Evolutionary conservation across 129 eudicot genomes (phyloP), one percentile per base, ranked within the genome.

Genomic region (Flaveria trinervia): DNA sequence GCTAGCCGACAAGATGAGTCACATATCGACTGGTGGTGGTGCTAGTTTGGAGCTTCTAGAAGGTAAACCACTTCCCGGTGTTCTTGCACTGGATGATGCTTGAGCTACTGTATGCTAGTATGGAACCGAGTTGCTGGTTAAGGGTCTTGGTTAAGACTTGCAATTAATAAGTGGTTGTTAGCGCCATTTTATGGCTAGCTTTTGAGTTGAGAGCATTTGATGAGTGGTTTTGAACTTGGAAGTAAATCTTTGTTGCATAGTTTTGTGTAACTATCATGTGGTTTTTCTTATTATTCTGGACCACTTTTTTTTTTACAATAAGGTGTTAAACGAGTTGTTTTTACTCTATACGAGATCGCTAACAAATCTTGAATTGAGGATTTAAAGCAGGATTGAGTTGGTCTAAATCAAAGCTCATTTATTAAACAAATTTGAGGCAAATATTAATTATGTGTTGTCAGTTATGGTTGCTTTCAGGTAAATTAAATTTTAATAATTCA

Each of bases 21-120:
- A 92, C 80, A 92, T 92, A 75, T 92, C 98, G 1, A 92, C 98
- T 0, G 98, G 98, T 5, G 98, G 98, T 20, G 98, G 98, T 82
- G 98, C 98, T 16, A 92, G 98, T 80, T 85, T 92, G 94, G 98
- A 92, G 66, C 96, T 92, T 76, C 91, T 92, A 3, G 98, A 92
- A 68, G 98, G 98, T 10, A 92, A 92, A 75, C 72, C 86, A 3
- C 92, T 92, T 9, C 98, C 98, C 41, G 98, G 98, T 39, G 98
- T 92, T 70, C 92, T 92, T 71, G 98, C 98, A 16, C 85, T 92
- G 23, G 78, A 92, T 71, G 98, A 92, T 8, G 98, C 94, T 65
- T 92, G 77, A 85, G 59, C 69, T 30, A 14, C 28, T 61, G 16
- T 68, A 73, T 39, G 20, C 7, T 9, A 39, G 0, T 7, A 51